Conservation (phyloP, 805 yeast species). For the Kregervanrija pseudodelftensis region DNA sequence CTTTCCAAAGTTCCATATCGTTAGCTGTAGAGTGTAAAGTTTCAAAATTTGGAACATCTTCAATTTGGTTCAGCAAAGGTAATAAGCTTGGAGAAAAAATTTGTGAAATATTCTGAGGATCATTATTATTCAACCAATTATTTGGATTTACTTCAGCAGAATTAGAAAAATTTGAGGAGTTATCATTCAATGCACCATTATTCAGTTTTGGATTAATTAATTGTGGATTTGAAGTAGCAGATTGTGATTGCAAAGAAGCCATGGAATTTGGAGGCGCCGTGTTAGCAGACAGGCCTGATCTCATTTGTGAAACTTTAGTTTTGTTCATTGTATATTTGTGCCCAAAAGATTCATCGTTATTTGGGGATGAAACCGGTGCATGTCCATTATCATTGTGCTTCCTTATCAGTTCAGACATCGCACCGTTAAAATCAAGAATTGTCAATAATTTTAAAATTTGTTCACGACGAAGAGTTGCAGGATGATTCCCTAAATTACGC, state of each 20-base stretch:
- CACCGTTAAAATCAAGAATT: constrained; percentile 61
- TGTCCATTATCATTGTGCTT: constrained; percentile 48
- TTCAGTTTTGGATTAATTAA: too few relatives aligned
- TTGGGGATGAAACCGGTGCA: constrained; percentile 21
- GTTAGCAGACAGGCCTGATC: too few relatives aligned
- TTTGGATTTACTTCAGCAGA: too few relatives aligned
- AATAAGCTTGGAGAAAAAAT: constrained; percentile 22
- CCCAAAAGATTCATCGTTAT: constrained; percentile 8
- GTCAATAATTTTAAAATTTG: constrained; percentile 60
- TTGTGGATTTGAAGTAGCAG: too few relatives aligned
- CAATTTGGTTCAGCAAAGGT: constrained; percentile 27
- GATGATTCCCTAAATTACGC: constrained; percentile 73
- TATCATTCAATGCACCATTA: too few relatives aligned
- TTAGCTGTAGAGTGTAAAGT: constrained; percentile 28
- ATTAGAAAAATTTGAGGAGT: too few relatives aligned
- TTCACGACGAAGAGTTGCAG: constrained; percentile 68
- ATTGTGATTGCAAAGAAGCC: too few relatives aligned
- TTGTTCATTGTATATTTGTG: background rate
- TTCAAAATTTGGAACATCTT: constrained; percentile 31
- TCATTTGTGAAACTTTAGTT: too few relatives aligned
- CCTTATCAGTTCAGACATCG: constrained; percentile 47
- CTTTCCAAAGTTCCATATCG: constrained; percentile 64
- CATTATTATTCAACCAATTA: too few relatives aligned
- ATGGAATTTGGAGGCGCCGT: too few relatives aligned
- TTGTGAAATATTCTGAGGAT: background rate